Evolutionary conservation across 208 protist genomes (phyloP), one percentile per base, ranked within the genome.

Genomic region (Wallacemonas rigidus): DNA sequence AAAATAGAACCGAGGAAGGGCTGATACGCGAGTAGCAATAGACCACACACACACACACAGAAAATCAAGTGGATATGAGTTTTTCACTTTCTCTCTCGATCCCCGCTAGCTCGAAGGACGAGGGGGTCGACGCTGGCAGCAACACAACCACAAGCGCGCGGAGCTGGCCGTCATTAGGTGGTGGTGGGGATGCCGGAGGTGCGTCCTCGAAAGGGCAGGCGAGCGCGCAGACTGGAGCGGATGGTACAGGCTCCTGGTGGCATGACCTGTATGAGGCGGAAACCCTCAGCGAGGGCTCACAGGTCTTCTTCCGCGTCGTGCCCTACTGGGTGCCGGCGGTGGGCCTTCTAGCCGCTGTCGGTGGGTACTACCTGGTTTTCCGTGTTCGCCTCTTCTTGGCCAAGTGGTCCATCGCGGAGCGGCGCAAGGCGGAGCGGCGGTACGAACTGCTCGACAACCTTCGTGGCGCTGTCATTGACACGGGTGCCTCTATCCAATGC

Each of bases 321-420:
- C 92, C 92, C 8, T 48, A 64, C 11, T 96, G 92, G 90, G 58
- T 93, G 4, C 89, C 92, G 38, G 82, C 83, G 15, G 82, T 83
- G 3, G 76, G 80, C 35, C 64, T 85, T 14, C 38, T 86, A 35
- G 67, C 79, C 2, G 80, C 74, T 26, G 69, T 87, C 38, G 82
- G 74, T 14, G 58, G 72, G 15, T 96, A 96, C 79, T 82, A 86
- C 60, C 40, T 87, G 4, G 80, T 71, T 11, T 85, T 95, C 68
- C 89, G 89, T 15, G 65, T 91, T 11, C 88, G 89, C 26, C 74
- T 96, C 47, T 91, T 90, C 47, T 69, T 94, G 63, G 72, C 81
- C 36, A 80, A 81, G 72, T 96, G 89, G 89, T 88, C 89, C 36
- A 81, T 86, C 50, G 86, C 84, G 2, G 88, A 88, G 74, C 87